Evolutionary conservation across 352 stramenopile species (phyloP).

Genomic region (Phytophthora palmivora): DNA sequence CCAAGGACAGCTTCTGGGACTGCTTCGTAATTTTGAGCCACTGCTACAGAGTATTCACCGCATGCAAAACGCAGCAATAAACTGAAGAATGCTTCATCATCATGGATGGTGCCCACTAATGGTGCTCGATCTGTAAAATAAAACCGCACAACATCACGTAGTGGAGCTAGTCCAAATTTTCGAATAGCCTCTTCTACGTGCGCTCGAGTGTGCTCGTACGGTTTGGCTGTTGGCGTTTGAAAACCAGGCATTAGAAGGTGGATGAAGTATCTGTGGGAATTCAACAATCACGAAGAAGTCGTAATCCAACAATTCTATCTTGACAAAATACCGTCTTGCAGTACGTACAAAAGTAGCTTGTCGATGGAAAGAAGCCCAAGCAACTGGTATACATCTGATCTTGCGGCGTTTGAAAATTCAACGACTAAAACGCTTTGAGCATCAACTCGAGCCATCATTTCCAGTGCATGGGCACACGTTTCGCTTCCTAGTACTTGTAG

Average conservation of each 20-base stretch:
- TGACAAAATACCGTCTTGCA: background rate
- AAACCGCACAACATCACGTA: slow-evolving; percentile 48
- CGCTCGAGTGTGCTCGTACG: slow-evolving; percentile 46
- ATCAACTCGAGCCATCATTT: slow-evolving; percentile 35
- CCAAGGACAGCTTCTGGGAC: slow-evolving; percentile 44
- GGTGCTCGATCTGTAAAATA: slow-evolving; percentile 28
- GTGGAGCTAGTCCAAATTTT: slow-evolving; percentile 35
- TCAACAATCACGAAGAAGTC: background rate
- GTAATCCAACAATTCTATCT: background rate
- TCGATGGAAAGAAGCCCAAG: slow-evolving; percentile 44
- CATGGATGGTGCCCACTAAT: slow-evolving; percentile 40
- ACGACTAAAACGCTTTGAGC: slow-evolving; percentile 32
- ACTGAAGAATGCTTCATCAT: slow-evolving; percentile 68
- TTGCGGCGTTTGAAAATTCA: slow-evolving; percentile 8
- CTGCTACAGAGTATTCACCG: slow-evolving; percentile 45
- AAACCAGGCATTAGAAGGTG: slow-evolving; percentile 32
- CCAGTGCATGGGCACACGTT: slow-evolving; percentile 41
- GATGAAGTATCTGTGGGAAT: slow-evolving; percentile 41
- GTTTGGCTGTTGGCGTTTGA: slow-evolving; percentile 22
- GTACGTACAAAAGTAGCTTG: slow-evolving; percentile 50
- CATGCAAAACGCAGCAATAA: slow-evolving; percentile 60
- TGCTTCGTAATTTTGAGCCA: slow-evolving; percentile 39
- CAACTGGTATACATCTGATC: slow-evolving; percentile 24
- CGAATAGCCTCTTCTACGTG: slow-evolving; percentile 49
- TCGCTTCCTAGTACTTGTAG: slow-evolving; percentile 36